Conservation (phyloP, 164 flowering plant genomes). For the Dillenia turbinata region DNA sequence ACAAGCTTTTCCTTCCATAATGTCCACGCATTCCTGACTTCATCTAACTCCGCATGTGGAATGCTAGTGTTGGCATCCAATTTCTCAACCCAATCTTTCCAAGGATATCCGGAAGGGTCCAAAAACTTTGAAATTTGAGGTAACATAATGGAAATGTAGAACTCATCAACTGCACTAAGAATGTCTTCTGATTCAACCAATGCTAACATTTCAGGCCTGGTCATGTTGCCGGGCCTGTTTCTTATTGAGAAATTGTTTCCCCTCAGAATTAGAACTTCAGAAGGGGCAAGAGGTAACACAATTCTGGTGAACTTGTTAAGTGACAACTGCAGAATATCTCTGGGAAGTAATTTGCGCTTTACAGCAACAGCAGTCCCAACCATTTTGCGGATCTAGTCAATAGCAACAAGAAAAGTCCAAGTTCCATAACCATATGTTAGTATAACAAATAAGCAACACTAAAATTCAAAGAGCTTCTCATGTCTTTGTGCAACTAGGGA, state of each 20-base stretch:
- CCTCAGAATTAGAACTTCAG: slow-evolving; percentile 74
- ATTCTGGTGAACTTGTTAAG: slow-evolving; percentile 72
- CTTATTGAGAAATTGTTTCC: slow-evolving; percentile 51
- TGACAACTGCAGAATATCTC: slow-evolving; percentile 65
- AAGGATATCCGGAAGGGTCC: slow-evolving; percentile 54
- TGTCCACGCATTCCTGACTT: slow-evolving; percentile 65
- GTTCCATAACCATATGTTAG: background rate
- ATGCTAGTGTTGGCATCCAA: slow-evolving; percentile 65
- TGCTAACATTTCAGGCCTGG: slow-evolving; percentile 53
- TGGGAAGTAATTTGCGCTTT: slow-evolving; percentile 70
- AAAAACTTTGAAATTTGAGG: slow-evolving; percentile 68
- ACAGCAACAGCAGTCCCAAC: slow-evolving; percentile 92
- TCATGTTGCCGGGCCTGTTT: slow-evolving; percentile 31
- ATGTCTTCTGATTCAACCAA: slow-evolving; percentile 66
- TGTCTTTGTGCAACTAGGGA: background rate
- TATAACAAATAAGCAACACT: background rate
- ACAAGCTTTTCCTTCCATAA: slow-evolving; percentile 52
- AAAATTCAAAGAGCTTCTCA: no score
- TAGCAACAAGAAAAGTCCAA: background rate
- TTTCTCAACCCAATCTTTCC: slow-evolving; percentile 75
- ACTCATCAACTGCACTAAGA: slow-evolving; percentile 46
- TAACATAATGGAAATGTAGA: slow-evolving; percentile 46
- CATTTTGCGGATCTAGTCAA: slow-evolving; percentile 89
- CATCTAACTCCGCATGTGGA: slow-evolving; percentile 56
- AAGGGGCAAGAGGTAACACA: slow-evolving; percentile 84